Evolutionary conservation across 148 eudicot species (phyloP), one percentile per base, ranked within the genome.

Genomic region (Silene uniflora): DNA sequence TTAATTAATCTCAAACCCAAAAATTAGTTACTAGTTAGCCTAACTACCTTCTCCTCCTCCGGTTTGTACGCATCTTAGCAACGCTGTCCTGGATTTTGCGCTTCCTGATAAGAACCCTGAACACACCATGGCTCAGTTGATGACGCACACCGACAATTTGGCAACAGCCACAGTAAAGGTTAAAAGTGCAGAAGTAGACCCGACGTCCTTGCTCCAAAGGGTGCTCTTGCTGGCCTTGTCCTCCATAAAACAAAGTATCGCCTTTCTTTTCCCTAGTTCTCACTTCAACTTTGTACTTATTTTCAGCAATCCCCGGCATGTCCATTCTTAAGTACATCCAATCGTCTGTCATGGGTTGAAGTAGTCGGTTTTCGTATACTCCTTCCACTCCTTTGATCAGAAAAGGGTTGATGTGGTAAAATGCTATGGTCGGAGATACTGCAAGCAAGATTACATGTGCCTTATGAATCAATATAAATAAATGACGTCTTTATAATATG

Each of bases 331-430:
- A 6, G 62, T 52, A 71, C 63, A 71, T 56, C 4, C 60, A 21
- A 10, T 55, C 74, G 27, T 42, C 62, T 16, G 21, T 10, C 3
- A 24, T 14, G 35, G 17, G 46, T 1, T 6, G 5, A 19, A 55
- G 12, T 7, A 71, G 13, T 23, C n/a, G 25, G 44, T 55, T 71
- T 55, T 71, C 74, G 5, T 27, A 18, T 21, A 71, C 62, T 13
- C 74, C 74, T 55, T 71, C 62, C 13, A 27, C 62, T 55, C 74
- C 74, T 17, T 71, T 44, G 3, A 71, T 25, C 74, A 71, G 39
- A 10, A 24, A 71, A 5, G 74, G 74, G 17, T 71, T 71, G 60
- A 71, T 71, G 74, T 71, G 74, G 25, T 44, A 24, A 22, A 71
- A 71, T 55, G 61, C 42, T 52, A 24, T 12, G 32, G 74, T 55